Evolutionary conservation across 768 basidiomycete species (phyloP).

Genomic region (Rhodotorula graminis): DNA sequence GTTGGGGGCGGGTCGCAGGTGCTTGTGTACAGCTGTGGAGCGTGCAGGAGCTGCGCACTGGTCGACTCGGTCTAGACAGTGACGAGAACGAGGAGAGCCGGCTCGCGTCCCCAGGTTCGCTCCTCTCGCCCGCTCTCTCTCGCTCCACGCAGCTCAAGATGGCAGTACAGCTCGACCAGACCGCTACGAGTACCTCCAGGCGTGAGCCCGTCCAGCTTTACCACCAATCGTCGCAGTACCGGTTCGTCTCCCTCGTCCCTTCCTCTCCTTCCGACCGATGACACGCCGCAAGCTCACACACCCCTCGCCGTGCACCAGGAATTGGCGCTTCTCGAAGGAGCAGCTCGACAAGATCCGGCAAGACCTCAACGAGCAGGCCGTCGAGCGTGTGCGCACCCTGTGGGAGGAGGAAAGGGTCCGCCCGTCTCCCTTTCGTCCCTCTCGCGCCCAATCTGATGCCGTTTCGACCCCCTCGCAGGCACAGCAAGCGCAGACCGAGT

Average conservation of each 20-base stretch:
- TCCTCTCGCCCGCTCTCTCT: background rate
- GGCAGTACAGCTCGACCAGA: background rate
- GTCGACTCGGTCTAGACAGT: no score
- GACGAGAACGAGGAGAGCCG: background rate
- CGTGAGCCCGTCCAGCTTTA: slow-evolving; percentile 13
- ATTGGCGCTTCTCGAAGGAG: slow-evolving; percentile 82
- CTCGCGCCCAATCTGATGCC: background rate
- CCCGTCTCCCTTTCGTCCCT: background rate
- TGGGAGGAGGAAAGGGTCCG: slow-evolving; percentile 59
- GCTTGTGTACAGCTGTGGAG: no score
- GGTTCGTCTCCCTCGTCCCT: slow-evolving; percentile 2
- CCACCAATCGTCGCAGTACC: slow-evolving; percentile 31
- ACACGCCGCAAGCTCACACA: background rate
- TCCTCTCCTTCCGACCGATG: background rate
- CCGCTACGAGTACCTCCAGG: background rate
- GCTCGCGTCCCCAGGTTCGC: background rate
- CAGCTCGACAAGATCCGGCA: slow-evolving; percentile 60
- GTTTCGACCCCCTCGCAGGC: background rate
- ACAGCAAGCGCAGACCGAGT: background rate
- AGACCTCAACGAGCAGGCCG: slow-evolving; percentile 68
- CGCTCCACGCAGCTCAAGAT: background rate
- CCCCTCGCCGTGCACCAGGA: slow-evolving; percentile 51
- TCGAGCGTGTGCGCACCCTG: slow-evolving; percentile 67
- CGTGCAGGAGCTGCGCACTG: no score
- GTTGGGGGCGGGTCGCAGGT: background rate